These are phyloP conservation scores for Glycine latifolia DNA, from an alignment of 306 rosid species.

Conservation along the genomic window DNA sequence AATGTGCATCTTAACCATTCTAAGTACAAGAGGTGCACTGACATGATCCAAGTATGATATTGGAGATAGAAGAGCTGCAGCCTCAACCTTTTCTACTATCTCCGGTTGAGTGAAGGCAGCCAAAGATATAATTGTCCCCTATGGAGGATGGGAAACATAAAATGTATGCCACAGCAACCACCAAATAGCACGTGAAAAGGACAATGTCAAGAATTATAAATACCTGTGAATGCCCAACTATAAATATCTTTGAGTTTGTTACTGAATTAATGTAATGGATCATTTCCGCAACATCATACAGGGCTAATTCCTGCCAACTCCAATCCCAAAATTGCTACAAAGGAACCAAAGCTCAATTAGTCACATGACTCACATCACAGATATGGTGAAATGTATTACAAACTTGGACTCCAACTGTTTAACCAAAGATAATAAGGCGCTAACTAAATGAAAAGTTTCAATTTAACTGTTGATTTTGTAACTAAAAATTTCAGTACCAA, in stretches of 20 bases:
- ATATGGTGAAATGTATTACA: constrained; percentile 26
- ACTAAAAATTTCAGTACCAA: not conserved
- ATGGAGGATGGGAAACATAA: constrained; percentile 36
- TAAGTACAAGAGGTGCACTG: constrained; percentile 68
- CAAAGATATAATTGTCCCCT: constrained; percentile 84
- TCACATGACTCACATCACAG: constrained; percentile 36
- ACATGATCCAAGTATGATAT: constrained; percentile 82
- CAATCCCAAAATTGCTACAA: constrained; percentile 93
- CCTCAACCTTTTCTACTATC: constrained; percentile 75
- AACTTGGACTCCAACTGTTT: not conserved
- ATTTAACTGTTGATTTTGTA: not conserved
- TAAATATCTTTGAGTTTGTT: constrained; percentile 68
- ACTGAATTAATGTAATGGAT: constrained; percentile 61
- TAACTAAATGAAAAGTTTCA: not conserved
- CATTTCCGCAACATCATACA: constrained; percentile 79
- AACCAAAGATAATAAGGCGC: constrained; percentile 22
- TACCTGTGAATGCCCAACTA: constrained; percentile 98
- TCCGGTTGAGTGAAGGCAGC: constrained; percentile 70
- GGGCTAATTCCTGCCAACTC: constrained; percentile 95
- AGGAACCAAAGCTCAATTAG: constrained; percentile 38
- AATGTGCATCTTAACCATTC: constrained; percentile 77
- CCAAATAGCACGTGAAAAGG: constrained; percentile 25
- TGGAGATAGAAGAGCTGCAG: constrained; percentile 86
- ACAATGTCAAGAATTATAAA: constrained; percentile 40
- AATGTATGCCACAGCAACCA: constrained; percentile 32